Evolutionary conservation across 2,329 filamentous ascomycete species (phyloP), one percentile per base, ranked within the genome.

Genomic region (Zymoseptoria ardabiliae): DNA sequence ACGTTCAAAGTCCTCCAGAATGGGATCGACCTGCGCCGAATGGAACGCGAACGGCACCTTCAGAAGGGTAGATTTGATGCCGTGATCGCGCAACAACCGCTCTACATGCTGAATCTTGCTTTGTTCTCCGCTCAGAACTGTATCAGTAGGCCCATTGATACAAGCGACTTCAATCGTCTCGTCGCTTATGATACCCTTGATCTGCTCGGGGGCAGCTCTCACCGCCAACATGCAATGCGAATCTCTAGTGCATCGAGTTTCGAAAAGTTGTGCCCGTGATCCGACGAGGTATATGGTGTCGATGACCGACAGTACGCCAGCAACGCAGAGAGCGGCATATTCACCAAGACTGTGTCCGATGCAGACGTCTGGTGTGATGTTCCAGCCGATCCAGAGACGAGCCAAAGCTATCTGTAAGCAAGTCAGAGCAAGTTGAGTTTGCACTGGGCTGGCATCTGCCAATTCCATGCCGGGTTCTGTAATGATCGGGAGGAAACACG

Each of bases 201-300:
- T 60, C 23, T 64, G 25, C 1, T 55, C 41, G 7, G 61, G 55
- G n/a, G 62, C 61, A 0, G 61, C 63, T 13, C 61, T 53, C 20
- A 69, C 64, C 4, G 65, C 63, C 35, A 70, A 49, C 72, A 74
- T 72, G 30, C 54, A 21, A 57, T 72, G 65, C 35, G 63, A 68
- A n/a, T 61, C 61, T 22, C 51, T n/a, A 8, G 54, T 57, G 61
- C 66, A 71, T 8, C 69, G 61, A 4, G 65, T 22, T 21, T 69
- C 50, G 23, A 74, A 59, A 11, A 76, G 61, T 19, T 66, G 23
- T 1, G 75, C 75, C 21, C 76, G 61, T 1, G 49, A 51, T 2
- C 72, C 75, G 2, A 75, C 74, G 1, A 77, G 63, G 56, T 65
- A 72, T 6, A 78, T 66, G 1, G 69, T 63, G n/a, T 65, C 63